Conservation (phyloP, 345 rosid genomes). For the Reutealis trisperma region DNA sequence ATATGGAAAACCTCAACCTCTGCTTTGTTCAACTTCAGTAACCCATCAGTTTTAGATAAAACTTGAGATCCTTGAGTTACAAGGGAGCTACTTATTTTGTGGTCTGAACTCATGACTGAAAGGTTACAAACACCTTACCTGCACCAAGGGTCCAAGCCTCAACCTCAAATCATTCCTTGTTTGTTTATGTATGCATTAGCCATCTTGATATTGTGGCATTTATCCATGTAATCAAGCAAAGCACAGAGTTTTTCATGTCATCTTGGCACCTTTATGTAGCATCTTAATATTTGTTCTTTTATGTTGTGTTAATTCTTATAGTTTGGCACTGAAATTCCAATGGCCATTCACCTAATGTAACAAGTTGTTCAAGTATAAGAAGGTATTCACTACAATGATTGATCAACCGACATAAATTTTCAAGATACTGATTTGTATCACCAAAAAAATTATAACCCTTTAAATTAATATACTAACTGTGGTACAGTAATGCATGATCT, state of each 20-base stretch:
- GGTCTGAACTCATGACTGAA: background rate
- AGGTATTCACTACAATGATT: background rate
- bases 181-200: background rate
- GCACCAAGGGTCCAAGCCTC: background rate
- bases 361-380: background rate
- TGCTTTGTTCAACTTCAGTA: background rate
- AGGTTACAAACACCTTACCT: background rate
- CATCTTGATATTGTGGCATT: background rate
- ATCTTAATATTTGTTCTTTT: background rate
- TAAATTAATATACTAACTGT: background rate
- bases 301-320: background rate
- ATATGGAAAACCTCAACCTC: background rate
- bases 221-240: conserved; percentile 1
- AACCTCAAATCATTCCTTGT: background rate
- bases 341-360: background rate
- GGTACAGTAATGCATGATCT: background rate
- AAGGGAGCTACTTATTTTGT: background rate
- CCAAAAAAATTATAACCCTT: background rate
- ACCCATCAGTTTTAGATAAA: background rate
- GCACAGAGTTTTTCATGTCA: background rate
- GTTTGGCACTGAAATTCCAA: background rate
- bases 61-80: background rate
- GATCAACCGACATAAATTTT: background rate
- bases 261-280: background rate
- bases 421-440: background rate